Conservation (phyloP, 768 basidiomycete genomes). For the Psilocybe sp. region DNA sequence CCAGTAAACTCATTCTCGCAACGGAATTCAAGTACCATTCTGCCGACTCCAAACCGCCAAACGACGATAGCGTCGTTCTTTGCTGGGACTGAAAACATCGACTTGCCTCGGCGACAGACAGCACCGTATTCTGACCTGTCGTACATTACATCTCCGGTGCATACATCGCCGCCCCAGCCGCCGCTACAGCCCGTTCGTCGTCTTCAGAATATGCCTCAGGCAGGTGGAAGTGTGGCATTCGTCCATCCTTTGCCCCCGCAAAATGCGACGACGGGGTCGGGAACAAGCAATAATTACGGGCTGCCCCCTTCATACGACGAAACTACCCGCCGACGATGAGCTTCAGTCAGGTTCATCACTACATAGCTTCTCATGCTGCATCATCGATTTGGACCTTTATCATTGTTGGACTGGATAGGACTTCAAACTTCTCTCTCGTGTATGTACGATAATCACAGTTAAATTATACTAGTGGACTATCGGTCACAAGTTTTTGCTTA, state of each 20-base stretch:
- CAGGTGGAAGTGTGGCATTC: neutral
- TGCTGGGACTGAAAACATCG: no score
- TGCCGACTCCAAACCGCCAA: neutral
- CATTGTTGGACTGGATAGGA: neutral
- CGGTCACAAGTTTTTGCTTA: no score
- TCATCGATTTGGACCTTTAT: neutral
- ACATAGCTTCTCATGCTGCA: neutral
- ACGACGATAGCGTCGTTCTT: no score
- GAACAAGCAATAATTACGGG: neutral
- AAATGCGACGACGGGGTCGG: no score
- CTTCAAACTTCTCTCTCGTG: no score
- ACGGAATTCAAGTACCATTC: neutral
- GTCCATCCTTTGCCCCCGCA: no score
- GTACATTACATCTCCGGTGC: no score
- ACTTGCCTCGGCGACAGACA: no score
- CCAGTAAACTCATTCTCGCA: conserved; percentile 5
- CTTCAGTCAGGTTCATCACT: neutral
- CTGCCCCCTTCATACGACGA: conserved; percentile 14
- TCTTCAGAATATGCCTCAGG: neutral
- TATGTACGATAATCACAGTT: no score
- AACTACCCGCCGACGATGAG: conserved; percentile 5
- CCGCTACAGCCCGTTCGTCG: neutral
- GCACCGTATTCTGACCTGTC: no score
- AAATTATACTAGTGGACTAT: no score
- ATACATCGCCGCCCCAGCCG: no score